These are phyloP conservation scores for Breynia disticha DNA, from an alignment of 441 rosid genomes.

Conservation along the genomic window DNA sequence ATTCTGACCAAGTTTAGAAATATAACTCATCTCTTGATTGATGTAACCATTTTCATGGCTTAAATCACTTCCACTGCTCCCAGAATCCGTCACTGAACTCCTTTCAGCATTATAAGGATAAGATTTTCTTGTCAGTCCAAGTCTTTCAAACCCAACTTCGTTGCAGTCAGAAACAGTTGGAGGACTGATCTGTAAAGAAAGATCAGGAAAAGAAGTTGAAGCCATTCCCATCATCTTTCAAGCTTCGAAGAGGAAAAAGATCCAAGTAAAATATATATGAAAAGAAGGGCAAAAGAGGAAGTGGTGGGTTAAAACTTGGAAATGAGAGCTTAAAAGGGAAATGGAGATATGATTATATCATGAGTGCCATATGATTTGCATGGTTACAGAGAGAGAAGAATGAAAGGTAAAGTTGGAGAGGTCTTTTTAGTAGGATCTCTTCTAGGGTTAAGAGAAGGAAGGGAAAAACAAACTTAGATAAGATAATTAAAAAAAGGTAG, in stretches of 20 bases:
- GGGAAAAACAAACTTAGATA: constrained; percentile 1
- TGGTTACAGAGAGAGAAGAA: constrained; percentile 18
- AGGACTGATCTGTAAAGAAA: constrained; percentile 84
- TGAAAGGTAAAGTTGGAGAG: constrained; percentile 3
- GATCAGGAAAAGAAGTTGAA: constrained; percentile 47
- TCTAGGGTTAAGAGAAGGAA: neutral
- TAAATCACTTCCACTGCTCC: constrained; percentile 65
- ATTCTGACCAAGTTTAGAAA: constrained; percentile 9
- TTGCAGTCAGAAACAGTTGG: constrained; percentile 31
- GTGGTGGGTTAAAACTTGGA: constrained; percentile 2
- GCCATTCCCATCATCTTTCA: constrained; percentile 26
- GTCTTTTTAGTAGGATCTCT: neutral
- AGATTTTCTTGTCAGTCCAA: constrained; percentile 18
- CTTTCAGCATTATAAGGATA: constrained; percentile 26
- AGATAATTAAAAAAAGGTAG: constrained; percentile 28
- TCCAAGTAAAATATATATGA: constrained; percentile 2
- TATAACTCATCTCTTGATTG: constrained; percentile 18
- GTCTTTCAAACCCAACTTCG: constrained; percentile 15
- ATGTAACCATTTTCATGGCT: constrained; percentile 55
- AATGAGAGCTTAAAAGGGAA: constrained; percentile 19
- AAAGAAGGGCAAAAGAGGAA: constrained; percentile 18
- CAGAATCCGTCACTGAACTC: constrained; percentile 60
- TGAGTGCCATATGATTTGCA: constrained; percentile 89
- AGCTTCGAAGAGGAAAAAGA: constrained; percentile 18
- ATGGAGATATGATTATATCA: constrained; percentile 58